These are phyloP conservation scores for Polyplosphaeria fusca DNA, from an alignment of 495 filamentous ascomycete species.

Conservation along the genomic window DNA sequence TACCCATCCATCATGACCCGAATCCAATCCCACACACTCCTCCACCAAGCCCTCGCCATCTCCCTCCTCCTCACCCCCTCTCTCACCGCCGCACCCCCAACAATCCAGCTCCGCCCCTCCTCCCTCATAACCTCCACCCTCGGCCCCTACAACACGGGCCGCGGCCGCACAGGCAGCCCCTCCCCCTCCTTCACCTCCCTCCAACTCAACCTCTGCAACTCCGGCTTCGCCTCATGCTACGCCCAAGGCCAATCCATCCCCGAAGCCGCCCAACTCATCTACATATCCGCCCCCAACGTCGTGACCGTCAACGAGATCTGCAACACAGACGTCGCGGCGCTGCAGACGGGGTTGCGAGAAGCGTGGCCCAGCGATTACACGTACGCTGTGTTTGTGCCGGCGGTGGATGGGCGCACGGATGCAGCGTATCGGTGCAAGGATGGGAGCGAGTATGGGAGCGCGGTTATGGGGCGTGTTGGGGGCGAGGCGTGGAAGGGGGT, in stretches of 20 bases:
- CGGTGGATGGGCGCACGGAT: slow-evolving; percentile 1
- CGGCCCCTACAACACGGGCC: neutral
- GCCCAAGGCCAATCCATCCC: slow-evolving; percentile 7
- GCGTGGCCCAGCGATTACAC: slow-evolving; percentile 20
- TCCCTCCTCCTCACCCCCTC: neutral
- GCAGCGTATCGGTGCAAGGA: slow-evolving; percentile 15
- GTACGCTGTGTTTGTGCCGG: slow-evolving; percentile 18
- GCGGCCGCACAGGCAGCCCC: slow-evolving; percentile 11
- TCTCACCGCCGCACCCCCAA: neutral
- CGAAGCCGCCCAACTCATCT: slow-evolving; percentile 16
- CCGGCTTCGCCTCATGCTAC: slow-evolving; percentile 10
- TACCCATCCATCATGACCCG: no score
- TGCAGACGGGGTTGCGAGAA: slow-evolving; percentile 5
- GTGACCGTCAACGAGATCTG: slow-evolving; percentile 24
- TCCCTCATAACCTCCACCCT: slow-evolving; percentile 1
- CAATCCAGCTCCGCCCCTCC: slow-evolving; percentile 6
- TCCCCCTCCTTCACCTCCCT: slow-evolving; percentile 6
- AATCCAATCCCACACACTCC: no score
- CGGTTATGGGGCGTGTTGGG: slow-evolving; percentile 5
- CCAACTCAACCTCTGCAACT: slow-evolving; percentile 19
- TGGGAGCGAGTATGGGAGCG: slow-evolving; percentile 9
- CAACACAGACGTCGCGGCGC: neutral
- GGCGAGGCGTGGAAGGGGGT: slow-evolving; percentile 1
- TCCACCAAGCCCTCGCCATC: neutral
- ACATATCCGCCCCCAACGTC: slow-evolving; percentile 10